Conservation (phyloP, 805 yeast genomes). For the Blastobotrys peoriensis region DNA sequence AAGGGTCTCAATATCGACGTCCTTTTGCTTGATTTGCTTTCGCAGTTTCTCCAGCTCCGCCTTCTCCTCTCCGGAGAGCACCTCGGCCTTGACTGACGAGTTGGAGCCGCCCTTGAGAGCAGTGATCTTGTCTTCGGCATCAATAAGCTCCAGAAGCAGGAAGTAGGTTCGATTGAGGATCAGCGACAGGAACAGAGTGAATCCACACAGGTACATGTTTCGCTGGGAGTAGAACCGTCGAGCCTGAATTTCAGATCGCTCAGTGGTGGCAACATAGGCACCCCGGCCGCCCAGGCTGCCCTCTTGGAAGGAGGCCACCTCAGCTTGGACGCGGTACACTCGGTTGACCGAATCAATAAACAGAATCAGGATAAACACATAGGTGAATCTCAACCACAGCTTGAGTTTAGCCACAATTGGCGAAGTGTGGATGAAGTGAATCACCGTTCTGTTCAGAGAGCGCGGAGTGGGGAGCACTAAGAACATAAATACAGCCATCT, state of each 20-base stretch:
- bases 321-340: slow-evolving; percentile 58
- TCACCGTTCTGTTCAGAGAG: slow-evolving; percentile 58
- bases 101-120: slow-evolving; percentile 28
- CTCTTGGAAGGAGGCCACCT: slow-evolving; percentile 39
- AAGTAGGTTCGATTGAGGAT: slow-evolving; percentile 75
- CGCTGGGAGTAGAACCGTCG: slow-evolving; percentile 94
- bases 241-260: slow-evolving; percentile 80
- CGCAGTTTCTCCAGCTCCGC: slow-evolving; percentile 45
- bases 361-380: slow-evolving; percentile 76
- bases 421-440: slow-evolving; percentile 58
- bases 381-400: slow-evolving; percentile 70
- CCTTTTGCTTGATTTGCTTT: slow-evolving; percentile 49
- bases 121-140: slow-evolving; percentile 50
- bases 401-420: slow-evolving; percentile 66
- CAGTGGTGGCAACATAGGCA: slow-evolving; percentile 31
- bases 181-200: slow-evolving; percentile 83
- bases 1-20: slow-evolving; percentile 57
- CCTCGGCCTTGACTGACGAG: slow-evolving; percentile 18
- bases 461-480: slow-evolving; percentile 86
- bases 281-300: slow-evolving; percentile 18
- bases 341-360: slow-evolving; percentile 87
- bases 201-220: slow-evolving; percentile 92
- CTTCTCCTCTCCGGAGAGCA: slow-evolving; percentile 28
- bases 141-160: slow-evolving; percentile 20
- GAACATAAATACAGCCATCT: slow-evolving; percentile 70